Evolutionary conservation across 805 yeast genomes (phyloP).

Genomic region (Scheffersomyces lignosus): DNA sequence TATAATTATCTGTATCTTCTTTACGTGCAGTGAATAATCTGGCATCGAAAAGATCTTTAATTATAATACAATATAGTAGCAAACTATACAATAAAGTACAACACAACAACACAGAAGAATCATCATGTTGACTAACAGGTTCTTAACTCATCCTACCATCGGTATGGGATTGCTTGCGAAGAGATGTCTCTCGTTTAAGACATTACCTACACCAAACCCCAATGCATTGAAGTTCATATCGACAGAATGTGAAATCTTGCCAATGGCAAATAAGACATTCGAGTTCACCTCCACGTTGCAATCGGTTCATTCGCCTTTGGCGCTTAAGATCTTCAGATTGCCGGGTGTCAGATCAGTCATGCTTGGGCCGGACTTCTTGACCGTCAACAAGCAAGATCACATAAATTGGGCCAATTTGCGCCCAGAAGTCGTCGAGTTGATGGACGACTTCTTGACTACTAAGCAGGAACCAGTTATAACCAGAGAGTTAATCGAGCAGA

Average conservation of each 20-base stretch:
- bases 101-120: too few relatives aligned
- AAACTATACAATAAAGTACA: too few relatives aligned
- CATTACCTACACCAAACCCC: slow-evolving; percentile 70
- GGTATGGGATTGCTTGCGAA: too few relatives aligned
- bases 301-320: slow-evolving; percentile 63
- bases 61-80: too few relatives aligned
- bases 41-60: too few relatives aligned
- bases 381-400: slow-evolving; percentile 65
- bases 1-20: too few relatives aligned
- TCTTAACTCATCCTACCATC: too few relatives aligned
- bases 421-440: slow-evolving; percentile 64
- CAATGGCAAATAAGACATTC: slow-evolving; percentile 47
- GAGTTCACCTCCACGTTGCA: slow-evolving; percentile 55
- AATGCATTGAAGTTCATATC: slow-evolving; percentile 70
- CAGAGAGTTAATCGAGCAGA: slow-evolving; percentile 39
- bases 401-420: slow-evolving; percentile 57
- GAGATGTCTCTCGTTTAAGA: slow-evolving; percentile 37
- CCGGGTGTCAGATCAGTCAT: slow-evolving; percentile 69
- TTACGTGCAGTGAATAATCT: too few relatives aligned
- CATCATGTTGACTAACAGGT: too few relatives aligned
- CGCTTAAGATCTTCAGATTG: slow-evolving; percentile 55
- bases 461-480: slow-evolving; percentile 41
- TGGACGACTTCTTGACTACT: slow-evolving; percentile 47
- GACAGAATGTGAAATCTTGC: slow-evolving; percentile 46
- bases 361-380: slow-evolving; percentile 73